Percentiles rank a stretch among this genome's conserved stretches.
phyloP scores from a whole-genome alignment of 2,329 filamentous ascomycete genomes.

The Emydomyces testavorans region DNA sequence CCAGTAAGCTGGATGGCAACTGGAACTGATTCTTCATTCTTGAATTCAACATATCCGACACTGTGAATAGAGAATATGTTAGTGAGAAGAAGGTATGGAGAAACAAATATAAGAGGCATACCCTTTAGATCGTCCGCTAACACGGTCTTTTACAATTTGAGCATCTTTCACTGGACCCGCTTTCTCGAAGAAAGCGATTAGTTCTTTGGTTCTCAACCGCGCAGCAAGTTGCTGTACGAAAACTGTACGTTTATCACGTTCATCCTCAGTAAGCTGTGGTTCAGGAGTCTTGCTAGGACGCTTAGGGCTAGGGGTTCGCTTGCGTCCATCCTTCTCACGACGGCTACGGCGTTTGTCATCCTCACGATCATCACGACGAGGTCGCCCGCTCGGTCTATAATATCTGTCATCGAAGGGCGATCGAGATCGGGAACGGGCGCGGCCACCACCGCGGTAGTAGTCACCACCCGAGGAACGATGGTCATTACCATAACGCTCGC shows the following conservation, averaged over 20 bases:
- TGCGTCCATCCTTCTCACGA: slow-evolving; percentile 42
- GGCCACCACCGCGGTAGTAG: slow-evolving; percentile 55
- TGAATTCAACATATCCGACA: slow-evolving; percentile 99
- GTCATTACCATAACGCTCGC: slow-evolving; percentile 49
- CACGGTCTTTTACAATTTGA: slow-evolving; percentile 95
- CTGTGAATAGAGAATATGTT: slow-evolving; percentile 44
- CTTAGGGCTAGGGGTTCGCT: slow-evolving; percentile 35
- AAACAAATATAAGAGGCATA: too few relatives aligned
- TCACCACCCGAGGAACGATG: slow-evolving; percentile 48
- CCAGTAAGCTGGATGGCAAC: slow-evolving; percentile 95
- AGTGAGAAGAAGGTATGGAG: too few relatives aligned
- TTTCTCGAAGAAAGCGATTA: slow-evolving; percentile 92
- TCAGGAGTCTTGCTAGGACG: slow-evolving; percentile 42
- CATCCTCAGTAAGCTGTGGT: slow-evolving; percentile 79
- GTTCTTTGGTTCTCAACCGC: slow-evolving; percentile 78
- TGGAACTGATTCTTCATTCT: slow-evolving; percentile 83
- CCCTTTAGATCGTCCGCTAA: slow-evolving; percentile 96
- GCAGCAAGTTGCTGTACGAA: slow-evolving; percentile 98
- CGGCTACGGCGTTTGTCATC: slow-evolving; percentile 40
- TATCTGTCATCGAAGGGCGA: slow-evolving; percentile 54
- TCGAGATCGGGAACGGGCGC: slow-evolving; percentile 58
- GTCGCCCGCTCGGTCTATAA: slow-evolving; percentile 41
- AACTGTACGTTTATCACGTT: slow-evolving; percentile 89
- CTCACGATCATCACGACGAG: slow-evolving; percentile 40
- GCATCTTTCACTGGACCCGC: slow-evolving; percentile 91